These are phyloP conservation scores for Paspalum vaginatum DNA, from an alignment of 176 grass and related monocot species.

Conservation along the genomic window DNA sequence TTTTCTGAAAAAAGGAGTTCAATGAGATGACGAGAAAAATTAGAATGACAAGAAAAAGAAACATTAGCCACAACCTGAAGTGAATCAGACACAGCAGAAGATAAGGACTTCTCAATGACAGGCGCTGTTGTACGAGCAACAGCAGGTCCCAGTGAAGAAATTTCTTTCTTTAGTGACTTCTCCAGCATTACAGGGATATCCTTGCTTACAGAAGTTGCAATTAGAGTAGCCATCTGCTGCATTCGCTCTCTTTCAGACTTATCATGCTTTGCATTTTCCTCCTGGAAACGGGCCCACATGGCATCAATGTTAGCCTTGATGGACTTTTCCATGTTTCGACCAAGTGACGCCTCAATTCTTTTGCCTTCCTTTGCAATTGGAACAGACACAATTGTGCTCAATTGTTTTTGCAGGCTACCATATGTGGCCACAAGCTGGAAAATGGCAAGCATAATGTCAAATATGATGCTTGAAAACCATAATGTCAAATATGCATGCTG, in stretches of 20 bases:
- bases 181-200: constrained; percentile 76
- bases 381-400: constrained; percentile 59
- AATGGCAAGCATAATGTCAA: constrained; percentile 12
- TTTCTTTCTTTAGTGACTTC: constrained; percentile 83
- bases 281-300: constrained; percentile 80
- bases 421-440: constrained; percentile 78
- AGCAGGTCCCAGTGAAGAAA: constrained; percentile 60
- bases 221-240: constrained; percentile 74
- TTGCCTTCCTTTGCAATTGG: constrained; percentile 88
- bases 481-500: constrained; percentile 5
- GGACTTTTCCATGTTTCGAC: constrained; percentile 80
- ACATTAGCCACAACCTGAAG: constrained; percentile 67
- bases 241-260: constrained; percentile 78
- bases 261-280: constrained; percentile 84
- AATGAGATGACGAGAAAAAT: constrained; percentile 17
- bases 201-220: constrained; percentile 75
- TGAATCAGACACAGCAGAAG: constrained; percentile 78
- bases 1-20: constrained; percentile 55
- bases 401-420: constrained; percentile 82
- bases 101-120: constrained; percentile 72
- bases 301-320: constrained; percentile 85
- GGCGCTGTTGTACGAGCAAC: constrained; percentile 74
- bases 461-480: background rate
- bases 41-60: constrained; percentile 30
- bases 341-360: constrained; percentile 72